A percentile compares a stretch with the other conserved stretches of the same genome.
Evolutionary conservation across 805 yeast species (phyloP).

Genomic region (Cyberlindnera misumaiensis): DNA sequence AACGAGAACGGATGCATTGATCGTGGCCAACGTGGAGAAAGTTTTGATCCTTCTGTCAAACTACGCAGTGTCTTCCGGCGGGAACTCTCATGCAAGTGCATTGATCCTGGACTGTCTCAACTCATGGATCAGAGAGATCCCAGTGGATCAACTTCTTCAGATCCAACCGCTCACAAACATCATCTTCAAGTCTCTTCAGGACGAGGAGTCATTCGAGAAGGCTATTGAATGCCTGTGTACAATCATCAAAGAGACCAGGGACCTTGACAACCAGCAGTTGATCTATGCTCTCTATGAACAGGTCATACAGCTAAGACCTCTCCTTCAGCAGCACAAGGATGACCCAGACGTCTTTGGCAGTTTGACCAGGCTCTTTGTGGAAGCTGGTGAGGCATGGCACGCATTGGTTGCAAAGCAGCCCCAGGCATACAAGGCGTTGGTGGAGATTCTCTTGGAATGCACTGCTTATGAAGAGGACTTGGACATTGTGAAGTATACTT

Average conservation of each 20-base stretch:
- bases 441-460: constrained; percentile 63
- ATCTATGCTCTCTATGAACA: constrained; percentile 65
- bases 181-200: constrained; percentile 53
- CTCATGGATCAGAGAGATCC: constrained; percentile 88
- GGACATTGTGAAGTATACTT: constrained; percentile 84
- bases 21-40: constrained; percentile 58
- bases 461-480: constrained; percentile 74
- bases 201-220: constrained; percentile 68
- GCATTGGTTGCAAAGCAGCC: constrained; percentile 74
- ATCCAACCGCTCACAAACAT: constrained; percentile 59
- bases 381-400: constrained; percentile 96
- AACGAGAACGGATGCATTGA: constrained; percentile 52
- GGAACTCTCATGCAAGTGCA: constrained; percentile 26
- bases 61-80: constrained; percentile 32
- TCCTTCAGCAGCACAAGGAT: constrained; percentile 36
- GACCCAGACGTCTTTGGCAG: constrained; percentile 55
- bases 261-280: constrained; percentile 54
- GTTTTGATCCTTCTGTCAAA: constrained; percentile 59
- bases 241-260: constrained; percentile 75
- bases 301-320: constrained; percentile 53
- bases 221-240: constrained; percentile 84
- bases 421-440: constrained; percentile 60
- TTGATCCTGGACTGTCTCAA: constrained; percentile 68
- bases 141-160: constrained; percentile 60
- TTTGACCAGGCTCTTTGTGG: constrained; percentile 71